A percentile compares a stretch with the other conserved stretches of the same genome.
Conservation (phyloP, 148 eudicot genomes). For the Pharnaceum exiguum region DNA sequence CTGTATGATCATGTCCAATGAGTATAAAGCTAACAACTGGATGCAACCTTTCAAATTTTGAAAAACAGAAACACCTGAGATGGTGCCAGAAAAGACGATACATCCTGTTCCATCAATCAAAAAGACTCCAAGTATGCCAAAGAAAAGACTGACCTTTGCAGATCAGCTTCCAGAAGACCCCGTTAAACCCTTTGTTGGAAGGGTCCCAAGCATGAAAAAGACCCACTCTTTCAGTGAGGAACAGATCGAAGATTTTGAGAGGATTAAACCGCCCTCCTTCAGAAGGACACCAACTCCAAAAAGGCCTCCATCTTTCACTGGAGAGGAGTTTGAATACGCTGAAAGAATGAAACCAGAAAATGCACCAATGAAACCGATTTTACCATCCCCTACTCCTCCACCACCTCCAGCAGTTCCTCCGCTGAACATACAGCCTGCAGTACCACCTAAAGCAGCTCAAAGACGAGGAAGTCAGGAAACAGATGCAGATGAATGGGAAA, state of each 20-base stretch:
- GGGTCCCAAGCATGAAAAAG: conserved; percentile 5
- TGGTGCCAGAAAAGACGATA: conserved; percentile 36
- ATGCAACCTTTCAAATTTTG: conserved; percentile 16
- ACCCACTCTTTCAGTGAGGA: conserved; percentile 8
- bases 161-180: conserved; percentile 18
- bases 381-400: conserved; percentile 29
- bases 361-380: conserved; percentile 13
- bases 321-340: conserved; percentile 11
- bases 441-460: conserved; percentile 23
- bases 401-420: conserved; percentile 34
- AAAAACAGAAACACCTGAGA: conserved; percentile 17
- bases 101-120: conserved; percentile 36
- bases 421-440: conserved; percentile 13
- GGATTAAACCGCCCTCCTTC: conserved; percentile 12
- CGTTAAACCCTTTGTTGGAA: not conserved
- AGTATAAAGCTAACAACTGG: conserved; percentile 15
- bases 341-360: conserved; percentile 22
- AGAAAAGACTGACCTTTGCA: conserved; percentile 25
- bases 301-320: conserved; percentile 38
- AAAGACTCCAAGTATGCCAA: conserved; percentile 30
- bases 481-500: conserved; percentile 74
- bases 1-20: conserved; percentile 17
- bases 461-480: conserved; percentile 25
- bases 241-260: conserved; percentile 9
- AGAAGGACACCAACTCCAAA: conserved; percentile 10